phyloP scores from a whole-genome alignment of 140 eudicot species.

The Bidens hawaiensis region DNA sequence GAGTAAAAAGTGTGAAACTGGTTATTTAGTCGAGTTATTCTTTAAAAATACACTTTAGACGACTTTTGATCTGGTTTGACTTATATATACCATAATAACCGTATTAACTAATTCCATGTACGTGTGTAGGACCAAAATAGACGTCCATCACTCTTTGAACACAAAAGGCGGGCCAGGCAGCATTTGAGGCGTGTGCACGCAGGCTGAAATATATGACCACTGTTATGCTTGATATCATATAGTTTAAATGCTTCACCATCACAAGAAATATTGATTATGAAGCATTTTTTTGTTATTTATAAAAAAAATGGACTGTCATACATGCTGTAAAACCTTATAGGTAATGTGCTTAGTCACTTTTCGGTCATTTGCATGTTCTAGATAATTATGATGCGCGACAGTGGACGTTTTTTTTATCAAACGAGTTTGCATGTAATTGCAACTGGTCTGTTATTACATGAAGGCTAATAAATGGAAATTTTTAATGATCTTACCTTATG shows the following conservation, averaged over 20 bases:
- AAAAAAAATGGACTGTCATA: neutral
- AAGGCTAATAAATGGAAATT: neutral
- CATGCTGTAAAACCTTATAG: constrained; percentile 1
- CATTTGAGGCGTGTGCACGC: constrained; percentile 29
- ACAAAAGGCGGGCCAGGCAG: constrained; percentile 45
- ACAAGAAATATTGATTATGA: neutral
- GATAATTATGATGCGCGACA: neutral
- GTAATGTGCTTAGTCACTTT: constrained; percentile 1
- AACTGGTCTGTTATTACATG: neutral
- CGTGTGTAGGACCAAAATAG: constrained; percentile 61
- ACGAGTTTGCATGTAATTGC: neutral
- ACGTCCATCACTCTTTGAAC: constrained; percentile 69
- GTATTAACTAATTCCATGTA: no score
- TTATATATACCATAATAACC: no score
- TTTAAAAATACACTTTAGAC: neutral
- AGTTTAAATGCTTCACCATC: neutral
- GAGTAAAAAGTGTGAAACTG: neutral
- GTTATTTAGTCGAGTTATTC: neutral
- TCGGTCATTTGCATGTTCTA: neutral
- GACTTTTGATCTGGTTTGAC: neutral
- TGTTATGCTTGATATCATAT: constrained; percentile 1
- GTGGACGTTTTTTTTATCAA: constrained; percentile 6
- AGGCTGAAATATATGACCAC: neutral
- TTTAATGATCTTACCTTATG: neutral
- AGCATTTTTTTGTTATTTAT: neutral